Base-by-base conservation (phyloP, 1,284 basidiomycete genomes). In the Apiotrichum sp. region DNA sequence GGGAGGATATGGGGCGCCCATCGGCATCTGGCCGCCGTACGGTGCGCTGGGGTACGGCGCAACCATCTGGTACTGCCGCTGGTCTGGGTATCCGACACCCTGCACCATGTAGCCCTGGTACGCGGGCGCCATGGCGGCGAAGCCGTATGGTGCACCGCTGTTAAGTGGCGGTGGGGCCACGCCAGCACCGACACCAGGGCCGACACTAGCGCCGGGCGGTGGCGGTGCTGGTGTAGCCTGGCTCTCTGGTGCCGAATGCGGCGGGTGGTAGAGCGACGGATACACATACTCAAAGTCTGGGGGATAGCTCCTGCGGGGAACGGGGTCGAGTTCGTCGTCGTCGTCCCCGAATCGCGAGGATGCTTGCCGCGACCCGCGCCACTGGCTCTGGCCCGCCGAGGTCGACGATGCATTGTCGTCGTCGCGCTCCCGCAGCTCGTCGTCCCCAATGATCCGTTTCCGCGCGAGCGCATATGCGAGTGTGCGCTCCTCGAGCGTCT, bases 401-500 rank as follows among this genome's bases (percentile, higher is more conserved):
- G 57, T 48, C 1, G 61, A 39, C 31, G 56, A 58, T 11, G 46
- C 48, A 29, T 40, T 57, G n/a, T 63, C 59, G 38, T 63, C 62
- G 13, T 59, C 59, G 2, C 47, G 11, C 13, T 13, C 9, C 36
- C 8, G 10, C 29, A 35, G 3, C 6, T 58, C 56, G n/a, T 60
- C 53, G 47, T 57, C 54, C n/a, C 71, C 70, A 44, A 66, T 68
- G 41, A 74, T 73, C 53, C 70, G 58, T 52, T 70, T 69, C 46
- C 66, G 50, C 16, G 70, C 72, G 3, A 63, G 62, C 3, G 66
- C 66, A 44, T 74, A 74, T 3, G 67, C 70, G 4, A 64, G 58
- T 40, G 71, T 68, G 22, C 71, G 61, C 51, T 74, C 70, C 55
- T 73, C 71, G 16, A 73, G 49, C n/a, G 71, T 73, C 55, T 65